Conservation (phyloP, 2,329 filamentous ascomycete species). For the Rugonectria rugulosa region DNA sequence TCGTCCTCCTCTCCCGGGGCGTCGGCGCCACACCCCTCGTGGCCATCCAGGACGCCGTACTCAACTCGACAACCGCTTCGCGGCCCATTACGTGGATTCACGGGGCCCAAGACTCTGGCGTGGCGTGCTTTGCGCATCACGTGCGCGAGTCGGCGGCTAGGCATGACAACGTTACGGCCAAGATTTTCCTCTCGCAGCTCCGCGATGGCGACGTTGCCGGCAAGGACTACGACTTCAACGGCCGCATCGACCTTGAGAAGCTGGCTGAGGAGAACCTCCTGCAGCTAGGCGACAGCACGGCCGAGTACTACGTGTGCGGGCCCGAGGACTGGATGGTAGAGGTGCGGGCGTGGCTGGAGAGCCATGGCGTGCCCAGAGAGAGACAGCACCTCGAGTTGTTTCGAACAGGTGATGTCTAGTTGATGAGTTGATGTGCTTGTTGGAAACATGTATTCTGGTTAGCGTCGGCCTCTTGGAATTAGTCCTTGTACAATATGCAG, state of each 20-base stretch:
- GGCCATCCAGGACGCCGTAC: slow-evolving; percentile 67
- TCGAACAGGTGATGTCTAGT: slow-evolving; percentile 58
- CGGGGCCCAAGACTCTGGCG: slow-evolving; percentile 58
- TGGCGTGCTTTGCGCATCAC: slow-evolving; percentile 64
- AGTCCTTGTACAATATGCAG: no score
- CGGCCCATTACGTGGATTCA: slow-evolving; percentile 70
- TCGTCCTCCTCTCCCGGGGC: slow-evolving; percentile 73
- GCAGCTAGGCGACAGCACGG: slow-evolving; percentile 58
- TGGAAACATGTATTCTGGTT: no score
- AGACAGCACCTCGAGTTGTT: slow-evolving; percentile 75
- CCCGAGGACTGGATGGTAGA: slow-evolving; percentile 74
- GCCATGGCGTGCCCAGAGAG: slow-evolving; percentile 62
- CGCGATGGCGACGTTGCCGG: slow-evolving; percentile 54
- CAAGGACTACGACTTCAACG: slow-evolving; percentile 65
- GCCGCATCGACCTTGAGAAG: slow-evolving; percentile 65
- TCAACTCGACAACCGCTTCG: slow-evolving; percentile 37
- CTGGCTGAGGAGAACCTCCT: slow-evolving; percentile 62
- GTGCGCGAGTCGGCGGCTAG: slow-evolving; percentile 53
- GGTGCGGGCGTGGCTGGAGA: slow-evolving; percentile 59
- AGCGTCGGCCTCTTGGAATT: no score
- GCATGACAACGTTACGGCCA: slow-evolving; percentile 44
- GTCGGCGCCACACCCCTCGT: slow-evolving; percentile 73
- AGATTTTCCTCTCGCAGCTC: slow-evolving; percentile 66
- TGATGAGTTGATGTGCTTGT: no score
- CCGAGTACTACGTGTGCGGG: slow-evolving; percentile 78